phyloP scores from a whole-genome alignment of 257 asterid species.

The Verbena officinalis region DNA sequence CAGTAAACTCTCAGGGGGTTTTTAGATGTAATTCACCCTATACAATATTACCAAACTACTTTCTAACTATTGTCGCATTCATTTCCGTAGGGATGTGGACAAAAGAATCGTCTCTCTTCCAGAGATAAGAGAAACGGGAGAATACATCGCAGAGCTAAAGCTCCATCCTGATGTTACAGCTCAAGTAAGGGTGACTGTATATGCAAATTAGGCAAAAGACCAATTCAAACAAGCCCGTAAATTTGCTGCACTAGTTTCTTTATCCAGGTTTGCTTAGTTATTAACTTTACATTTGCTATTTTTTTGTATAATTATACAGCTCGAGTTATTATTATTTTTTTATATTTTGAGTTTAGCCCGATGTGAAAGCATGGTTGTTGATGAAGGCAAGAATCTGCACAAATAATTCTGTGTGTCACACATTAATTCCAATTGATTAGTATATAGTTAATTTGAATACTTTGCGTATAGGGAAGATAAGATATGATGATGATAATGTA shows the following conservation, averaged over 20 bases:
- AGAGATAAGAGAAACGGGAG: slow-evolving; percentile 97
- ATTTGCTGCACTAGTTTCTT: neutral
- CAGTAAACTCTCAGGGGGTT: too few species aligned
- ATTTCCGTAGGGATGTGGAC: slow-evolving; percentile 76
- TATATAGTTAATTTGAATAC: neutral
- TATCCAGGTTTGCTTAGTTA: neutral
- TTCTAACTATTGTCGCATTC: neutral
- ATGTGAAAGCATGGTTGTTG: neutral
- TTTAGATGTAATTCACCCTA: too few species aligned
- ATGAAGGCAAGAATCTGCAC: neutral
- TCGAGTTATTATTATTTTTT: neutral
- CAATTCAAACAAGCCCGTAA: neutral
- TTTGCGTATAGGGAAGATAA: neutral
- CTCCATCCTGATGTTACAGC: slow-evolving; percentile 91
- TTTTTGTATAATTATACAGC: neutral
- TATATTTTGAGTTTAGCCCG: neutral
- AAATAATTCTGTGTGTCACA: neutral
- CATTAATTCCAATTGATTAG: neutral
- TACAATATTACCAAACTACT: too few species aligned
- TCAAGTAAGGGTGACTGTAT: slow-evolving; percentile 69
- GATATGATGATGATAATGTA: too few species aligned
- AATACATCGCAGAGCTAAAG: slow-evolving; percentile 82
- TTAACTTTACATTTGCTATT: neutral
- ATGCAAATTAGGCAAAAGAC: slow-evolving; percentile 45
- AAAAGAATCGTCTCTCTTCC: slow-evolving; percentile 84